Evolutionary conservation across 1,284 basidiomycete genomes (phyloP), one percentile per base, ranked within the genome.

Genomic region (Cystobasidium sp.): DNA sequence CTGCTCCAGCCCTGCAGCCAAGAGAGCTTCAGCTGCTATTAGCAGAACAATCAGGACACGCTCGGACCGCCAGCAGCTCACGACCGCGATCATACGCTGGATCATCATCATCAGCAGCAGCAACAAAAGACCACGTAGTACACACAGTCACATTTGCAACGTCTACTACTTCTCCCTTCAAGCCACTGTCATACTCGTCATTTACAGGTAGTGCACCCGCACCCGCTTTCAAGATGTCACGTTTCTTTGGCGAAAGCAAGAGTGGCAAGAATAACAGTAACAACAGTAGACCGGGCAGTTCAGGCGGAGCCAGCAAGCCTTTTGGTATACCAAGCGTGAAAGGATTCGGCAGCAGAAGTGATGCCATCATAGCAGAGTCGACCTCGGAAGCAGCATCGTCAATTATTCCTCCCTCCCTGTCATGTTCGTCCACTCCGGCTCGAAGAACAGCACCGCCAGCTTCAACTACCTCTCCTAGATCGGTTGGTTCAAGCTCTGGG

Each of bases 231-330:
- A 59, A 31, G 31, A 31, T 59, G 56, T 59, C 56, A 18, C 37
- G 56, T 18, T n/a, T 59, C 12, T 59, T 43, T 43, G 56, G 56
- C 56, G 56, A 59, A 14, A 31, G 31, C 31, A 31, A 31, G 31
- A 5, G 31, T 31, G 31, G 31, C 31, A 31, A 31, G 31, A 31
- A 31, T 31, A 31, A 31, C 31, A 31, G 31, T 31, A 59, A 43
- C 43, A 43, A 7, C 7, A 9, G 56, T 7, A 31, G 56, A 24
- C 56, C 56, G 39, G 56, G 37, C 4, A 43, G 56, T 43, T 31
- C 56, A n/a, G 56, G 56, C 18, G 56, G 56, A 16, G 43, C 37
- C 18, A 59, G 56, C 56, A 59, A 59, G 56, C 56, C 56, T 9
- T 59, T 59, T 39, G 18, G 43, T n/a, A 39, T 39, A 41, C n/a